Percentiles rank a stretch among this genome's conserved stretches.
Evolutionary conservation across 2,329 filamentous ascomycete species (phyloP).

Genomic region (Neonectria faginata): DNA sequence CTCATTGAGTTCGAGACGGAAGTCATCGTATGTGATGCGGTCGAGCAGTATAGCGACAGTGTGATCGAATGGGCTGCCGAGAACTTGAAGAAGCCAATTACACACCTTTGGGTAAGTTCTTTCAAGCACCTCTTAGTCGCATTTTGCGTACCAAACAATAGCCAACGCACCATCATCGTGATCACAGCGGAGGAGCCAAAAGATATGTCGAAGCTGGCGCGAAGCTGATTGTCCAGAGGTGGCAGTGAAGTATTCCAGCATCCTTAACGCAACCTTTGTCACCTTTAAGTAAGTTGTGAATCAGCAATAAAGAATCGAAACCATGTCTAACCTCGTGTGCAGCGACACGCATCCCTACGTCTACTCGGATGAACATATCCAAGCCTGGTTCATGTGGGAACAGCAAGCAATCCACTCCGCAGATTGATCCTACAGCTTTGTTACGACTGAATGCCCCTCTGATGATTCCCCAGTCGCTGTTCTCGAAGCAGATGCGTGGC

Average conservation of each 20-base stretch:
- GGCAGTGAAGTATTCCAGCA: constrained; percentile 18
- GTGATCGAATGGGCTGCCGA: constrained; percentile 29
- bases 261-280: constrained; percentile 13
- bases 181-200: constrained; percentile 24
- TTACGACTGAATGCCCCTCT: constrained; percentile 13
- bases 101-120: constrained; percentile 23
- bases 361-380: constrained; percentile 16
- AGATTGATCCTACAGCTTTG: constrained; percentile 19
- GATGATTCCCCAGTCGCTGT: constrained; percentile 12
- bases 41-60: constrained; percentile 10
- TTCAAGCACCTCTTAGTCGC: background rate
- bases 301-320: fast-evolving
- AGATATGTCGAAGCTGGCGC: constrained; percentile 21
- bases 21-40: constrained; percentile 31
- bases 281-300: constrained; percentile 28
- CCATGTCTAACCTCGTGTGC: background rate
- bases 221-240: constrained; percentile 29
- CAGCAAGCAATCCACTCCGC: constrained; percentile 17
- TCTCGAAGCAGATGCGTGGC: constrained; percentile 25
- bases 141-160: background rate
- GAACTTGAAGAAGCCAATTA: constrained; percentile 26
- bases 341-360: constrained; percentile 32
- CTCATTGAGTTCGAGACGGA: constrained; percentile 34
- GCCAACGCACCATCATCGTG: constrained; percentile 35
- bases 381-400: constrained; percentile 27